Conservation (phyloP, 2,329 filamentous ascomycete species). For the Stenocarpella maydis region DNA sequence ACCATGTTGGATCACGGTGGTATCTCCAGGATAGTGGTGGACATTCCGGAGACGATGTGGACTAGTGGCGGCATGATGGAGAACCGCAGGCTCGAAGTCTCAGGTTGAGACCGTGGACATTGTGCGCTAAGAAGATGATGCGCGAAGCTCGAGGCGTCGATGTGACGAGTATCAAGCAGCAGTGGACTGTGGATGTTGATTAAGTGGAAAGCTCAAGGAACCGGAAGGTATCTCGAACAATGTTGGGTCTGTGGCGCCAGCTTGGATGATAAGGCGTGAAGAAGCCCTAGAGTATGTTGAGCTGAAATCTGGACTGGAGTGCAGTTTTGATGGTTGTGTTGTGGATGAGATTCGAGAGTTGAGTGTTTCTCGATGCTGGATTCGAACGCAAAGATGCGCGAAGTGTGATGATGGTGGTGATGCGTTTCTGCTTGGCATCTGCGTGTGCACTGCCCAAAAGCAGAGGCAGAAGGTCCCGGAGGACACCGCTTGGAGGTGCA, state of each 20-base stretch:
- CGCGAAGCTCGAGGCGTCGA: background rate
- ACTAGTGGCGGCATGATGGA: background rate
- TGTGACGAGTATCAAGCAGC: background rate
- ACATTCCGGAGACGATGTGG: background rate
- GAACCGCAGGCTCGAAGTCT: constrained; percentile 3
- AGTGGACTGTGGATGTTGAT: background rate
- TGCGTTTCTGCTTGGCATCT: constrained; percentile 30
- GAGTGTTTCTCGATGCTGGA: too few relatives aligned
- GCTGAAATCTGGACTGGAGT: background rate
- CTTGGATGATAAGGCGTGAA: background rate
- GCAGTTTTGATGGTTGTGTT: background rate
- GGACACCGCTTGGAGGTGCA: constrained; percentile 32
- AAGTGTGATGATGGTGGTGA: background rate
- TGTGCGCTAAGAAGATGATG: background rate
- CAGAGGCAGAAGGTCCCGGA: constrained; percentile 31
- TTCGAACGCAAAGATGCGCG: too few relatives aligned
- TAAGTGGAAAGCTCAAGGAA: background rate
- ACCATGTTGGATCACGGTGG: background rate
- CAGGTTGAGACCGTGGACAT: background rate
- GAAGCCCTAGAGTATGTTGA: background rate
- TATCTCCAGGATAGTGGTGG: background rate
- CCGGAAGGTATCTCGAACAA: background rate
- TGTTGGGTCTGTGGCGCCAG: background rate
- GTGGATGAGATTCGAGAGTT: background rate
- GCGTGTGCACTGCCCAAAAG: constrained; percentile 1